These are phyloP conservation scores for Fusarium lateritium DNA, from an alignment of 2,329 filamentous ascomycete genomes.

Conservation along the genomic window DNA sequence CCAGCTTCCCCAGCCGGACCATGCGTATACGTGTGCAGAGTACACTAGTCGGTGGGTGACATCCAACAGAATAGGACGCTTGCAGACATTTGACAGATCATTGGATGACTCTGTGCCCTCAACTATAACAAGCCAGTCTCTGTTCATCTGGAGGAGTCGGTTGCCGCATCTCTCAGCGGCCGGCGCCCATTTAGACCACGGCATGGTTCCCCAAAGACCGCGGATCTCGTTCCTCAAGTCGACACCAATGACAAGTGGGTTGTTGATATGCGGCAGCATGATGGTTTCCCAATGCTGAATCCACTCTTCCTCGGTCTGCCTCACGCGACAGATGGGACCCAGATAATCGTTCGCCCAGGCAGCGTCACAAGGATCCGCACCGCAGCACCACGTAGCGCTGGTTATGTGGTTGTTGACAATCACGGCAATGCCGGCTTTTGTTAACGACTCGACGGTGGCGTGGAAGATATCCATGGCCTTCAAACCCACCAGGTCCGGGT, in stretches of 20 bases:
- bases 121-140: conserved; percentile 76
- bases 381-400: conserved; percentile 77
- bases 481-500: conserved; percentile 70
- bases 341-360: conserved; percentile 77
- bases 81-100: conserved; percentile 70
- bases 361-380: conserved; percentile 76
- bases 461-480: conserved; percentile 73
- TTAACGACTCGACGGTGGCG: conserved; percentile 71
- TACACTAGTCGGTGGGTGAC: conserved; percentile 72
- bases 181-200: conserved; percentile 74
- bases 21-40: conserved; percentile 77
- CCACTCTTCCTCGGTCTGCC: conserved; percentile 76
- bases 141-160: conserved; percentile 70
- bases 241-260: conserved; percentile 74
- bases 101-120: conserved; percentile 78
- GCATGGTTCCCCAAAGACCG: conserved; percentile 78
- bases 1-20: conserved; percentile 77
- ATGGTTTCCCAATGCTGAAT: conserved; percentile 76
- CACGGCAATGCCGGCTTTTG: conserved; percentile 73
- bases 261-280: conserved; percentile 71
- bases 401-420: conserved; percentile 82
- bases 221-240: conserved; percentile 80
- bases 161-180: conserved; percentile 76
- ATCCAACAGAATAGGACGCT: conserved; percentile 71
- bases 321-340: conserved; percentile 70